Base-by-base conservation (phyloP, 2,329 filamentous ascomycete genomes). In the Cladosporium sp. region DNA sequence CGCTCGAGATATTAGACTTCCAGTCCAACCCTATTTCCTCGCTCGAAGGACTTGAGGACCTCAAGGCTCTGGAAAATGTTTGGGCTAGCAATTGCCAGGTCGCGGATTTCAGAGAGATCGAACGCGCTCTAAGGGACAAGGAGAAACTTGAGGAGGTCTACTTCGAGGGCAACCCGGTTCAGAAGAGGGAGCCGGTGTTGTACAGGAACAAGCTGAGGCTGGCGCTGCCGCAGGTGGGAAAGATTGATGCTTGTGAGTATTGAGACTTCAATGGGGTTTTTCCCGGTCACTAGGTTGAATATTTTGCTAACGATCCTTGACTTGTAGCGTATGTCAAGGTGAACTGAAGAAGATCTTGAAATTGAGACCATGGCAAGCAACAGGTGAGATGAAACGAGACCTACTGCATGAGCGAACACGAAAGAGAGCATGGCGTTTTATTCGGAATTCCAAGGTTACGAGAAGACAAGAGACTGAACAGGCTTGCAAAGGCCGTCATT, bases 221-320 rank as follows among this genome's bases (percentile, higher is more conserved):
- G 72, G 89, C 91, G 34, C 74, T 99, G 73, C 94, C 94, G 58
- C 88, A 94, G 73, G 78, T 99, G 53, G 83, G 83, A 71, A 92
- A 99, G 78, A 97, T 99, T 71, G 94, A 99, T 83, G 94, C 94
- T 59, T 95, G 93, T 97, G 80, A 85, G 91, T 90, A 4, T n/a
- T n/a, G n/a, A n/a, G n/a, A n/a, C n/a, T n/a, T n/a, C n/a, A n/a
- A n/a, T n/a, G 3, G n/a, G n/a, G 12, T 19, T 17, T 9, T 34
- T 44, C 9, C 8, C 34, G 5, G 2, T 32, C 8, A n/a, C n/a
- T n/a, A n/a, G n/a, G n/a, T n/a, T n/a, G n/a, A n/a, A 28, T 28
- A 3, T 15, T 39, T 35, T 48, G 22, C 54, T 56, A 34, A 56
- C 34, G 3, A n/a, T n/a, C 25, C 24, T 28, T 37, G 20, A 19